These are phyloP conservation scores for Rhodamnia argentea DNA, from an alignment of 345 rosid genomes.

Conservation along the genomic window DNA sequence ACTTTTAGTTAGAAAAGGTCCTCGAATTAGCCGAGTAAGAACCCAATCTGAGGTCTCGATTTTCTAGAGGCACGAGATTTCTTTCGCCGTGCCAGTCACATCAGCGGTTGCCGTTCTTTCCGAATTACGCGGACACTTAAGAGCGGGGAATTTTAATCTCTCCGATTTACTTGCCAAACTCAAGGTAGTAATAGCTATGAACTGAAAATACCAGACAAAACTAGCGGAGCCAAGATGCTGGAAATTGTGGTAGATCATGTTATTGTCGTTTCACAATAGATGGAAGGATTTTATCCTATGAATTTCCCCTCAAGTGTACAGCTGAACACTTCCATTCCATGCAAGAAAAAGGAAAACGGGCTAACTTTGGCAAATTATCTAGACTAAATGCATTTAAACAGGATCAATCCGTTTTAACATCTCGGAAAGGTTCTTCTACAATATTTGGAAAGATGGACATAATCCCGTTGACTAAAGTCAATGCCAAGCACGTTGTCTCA, in stretches of 20 bases:
- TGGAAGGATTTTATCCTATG: background rate
- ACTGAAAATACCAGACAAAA: background rate
- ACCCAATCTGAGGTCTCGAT: background rate
- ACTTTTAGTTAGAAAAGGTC: background rate
- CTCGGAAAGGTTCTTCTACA: background rate
- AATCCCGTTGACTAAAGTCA: background rate
- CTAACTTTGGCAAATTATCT: background rate
- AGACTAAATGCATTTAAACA: background rate
- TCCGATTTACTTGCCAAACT: background rate
- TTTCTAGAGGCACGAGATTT: background rate
- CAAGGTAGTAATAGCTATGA: background rate
- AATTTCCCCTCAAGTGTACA: background rate
- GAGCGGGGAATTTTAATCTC: background rate
- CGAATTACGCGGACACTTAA: background rate
- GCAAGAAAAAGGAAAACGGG: background rate
- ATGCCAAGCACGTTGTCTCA: background rate
- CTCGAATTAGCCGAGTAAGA: background rate
- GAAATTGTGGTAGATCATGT: background rate
- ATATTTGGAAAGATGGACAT: background rate
- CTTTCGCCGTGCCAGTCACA: background rate
- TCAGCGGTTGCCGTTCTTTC: background rate
- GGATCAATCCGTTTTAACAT: background rate
- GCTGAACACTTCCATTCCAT: background rate
- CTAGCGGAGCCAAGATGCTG: background rate
- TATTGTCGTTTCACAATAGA: background rate